Percentiles rank a stretch among this genome's conserved stretches.
Conservation (phyloP, 1,139 yeast genomes). For the Saccharomyces pastorianus region DNA sequence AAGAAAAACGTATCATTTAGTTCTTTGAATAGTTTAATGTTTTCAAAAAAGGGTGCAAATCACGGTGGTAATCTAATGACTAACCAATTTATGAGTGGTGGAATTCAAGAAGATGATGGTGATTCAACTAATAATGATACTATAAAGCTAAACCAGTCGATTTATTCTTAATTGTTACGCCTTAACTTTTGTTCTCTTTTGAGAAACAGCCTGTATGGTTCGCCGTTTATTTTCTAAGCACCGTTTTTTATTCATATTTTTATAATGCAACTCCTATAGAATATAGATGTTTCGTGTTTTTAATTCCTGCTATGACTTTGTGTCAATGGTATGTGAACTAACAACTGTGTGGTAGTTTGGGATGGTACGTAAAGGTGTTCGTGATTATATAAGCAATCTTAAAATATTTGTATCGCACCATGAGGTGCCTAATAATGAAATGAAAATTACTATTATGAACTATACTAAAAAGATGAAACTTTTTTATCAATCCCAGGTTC, state of each 20-base stretch:
- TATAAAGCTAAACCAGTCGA: conserved; percentile 25
- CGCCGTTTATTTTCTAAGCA: not conserved
- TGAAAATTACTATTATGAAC: not conserved
- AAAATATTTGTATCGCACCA: not conserved
- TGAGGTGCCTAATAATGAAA: not conserved
- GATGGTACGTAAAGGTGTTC: not conserved
- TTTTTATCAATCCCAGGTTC: not conserved
- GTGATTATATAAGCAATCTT: not conserved
- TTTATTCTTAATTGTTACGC: conserved; percentile 17
- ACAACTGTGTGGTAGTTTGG: not conserved
- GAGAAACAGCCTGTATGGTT: not conserved
- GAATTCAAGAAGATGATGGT: conserved; percentile 25
- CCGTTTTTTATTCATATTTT: not conserved
- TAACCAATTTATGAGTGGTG: conserved; percentile 15
- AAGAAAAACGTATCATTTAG: conserved; percentile 31
- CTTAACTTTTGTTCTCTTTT: not conserved
- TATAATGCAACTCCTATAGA: not conserved
- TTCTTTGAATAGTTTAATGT: conserved; percentile 32
- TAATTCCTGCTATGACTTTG: not conserved
- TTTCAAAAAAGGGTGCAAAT: conserved; percentile 25
- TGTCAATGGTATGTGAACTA: not conserved
- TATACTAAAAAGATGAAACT: not conserved
- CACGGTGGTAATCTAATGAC: conserved; percentile 4
- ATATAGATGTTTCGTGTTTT: not conserved
- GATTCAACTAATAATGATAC: conserved; percentile 16